Base-by-base conservation (phyloP, 768 basidiomycete species). In the Pholiota conissans region DNA sequence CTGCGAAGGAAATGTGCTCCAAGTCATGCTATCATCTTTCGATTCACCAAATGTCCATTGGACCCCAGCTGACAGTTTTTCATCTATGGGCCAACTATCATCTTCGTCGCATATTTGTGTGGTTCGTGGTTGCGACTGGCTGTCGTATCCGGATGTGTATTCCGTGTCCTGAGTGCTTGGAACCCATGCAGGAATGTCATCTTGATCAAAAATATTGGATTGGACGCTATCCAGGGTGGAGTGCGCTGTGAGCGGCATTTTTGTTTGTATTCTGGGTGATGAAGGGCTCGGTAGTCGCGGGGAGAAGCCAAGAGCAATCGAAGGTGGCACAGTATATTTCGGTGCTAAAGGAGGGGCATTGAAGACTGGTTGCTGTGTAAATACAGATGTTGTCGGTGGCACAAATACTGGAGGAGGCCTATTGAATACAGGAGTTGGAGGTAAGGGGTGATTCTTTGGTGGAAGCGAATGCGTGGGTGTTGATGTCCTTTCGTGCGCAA, bases 81-180 rank as follows among this genome's bases (percentile, higher is more conserved):
- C 87, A 37, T 88, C 84, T 26, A 89, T 71, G 9, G 86, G 87
- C 89, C 89, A 91, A 66, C 89, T 90, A 64, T 91, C 89, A 51
- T 86, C 85, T 46, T 85, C 84, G 52, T 85, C 80, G 48, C 78
- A 67, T 1, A 73, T 62, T 56, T 68, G 71, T 56, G 65, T 63
- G 14, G 57, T 60, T 49, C 59, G 67, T 2, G 67, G 68, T 49
- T 71, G 71, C 3, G 72, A 67, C 63, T 81, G 79, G 5, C 73
- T 75, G 14, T 69, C 71, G 39, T 69, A 68, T 30, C 60, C 64
- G 16, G 71, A 70, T 3, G 78, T 79, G 55, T 78, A 78, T 35
- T 81, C 80, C 0, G 82, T 84, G 22, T 87, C 86, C 67, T 90
- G 88, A 2, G 82, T 83, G 3, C 75, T 75, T 0, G 83, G 76